Conservation (phyloP, 2,329 filamentous ascomycete genomes). For the Macrophomina pseudophaseolina region DNA sequence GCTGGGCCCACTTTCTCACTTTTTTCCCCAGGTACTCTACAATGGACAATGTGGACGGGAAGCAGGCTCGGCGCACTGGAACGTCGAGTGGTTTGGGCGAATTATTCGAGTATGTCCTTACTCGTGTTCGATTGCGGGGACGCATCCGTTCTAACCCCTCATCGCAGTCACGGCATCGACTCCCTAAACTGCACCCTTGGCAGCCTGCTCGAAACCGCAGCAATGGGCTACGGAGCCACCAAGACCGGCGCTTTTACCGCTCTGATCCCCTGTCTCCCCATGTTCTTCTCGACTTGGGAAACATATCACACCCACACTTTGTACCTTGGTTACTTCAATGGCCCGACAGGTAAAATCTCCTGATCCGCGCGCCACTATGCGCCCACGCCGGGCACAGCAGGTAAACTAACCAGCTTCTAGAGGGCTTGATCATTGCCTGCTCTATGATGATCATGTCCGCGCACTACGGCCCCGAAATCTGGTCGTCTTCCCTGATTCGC, state of each 20-base stretch:
- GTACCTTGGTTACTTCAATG: conserved; percentile 95
- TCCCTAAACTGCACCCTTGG: conserved; percentile 96
- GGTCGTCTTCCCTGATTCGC: conserved; percentile 75
- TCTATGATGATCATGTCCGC: conserved; percentile 85
- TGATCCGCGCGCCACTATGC: background rate
- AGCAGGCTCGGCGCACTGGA: conserved; percentile 92
- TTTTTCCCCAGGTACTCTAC: conserved; percentile 72
- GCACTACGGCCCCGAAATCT: conserved; percentile 85
- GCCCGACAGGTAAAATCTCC: conserved; percentile 68
- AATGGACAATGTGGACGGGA: conserved; percentile 98
- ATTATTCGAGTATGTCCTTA: conserved; percentile 76
- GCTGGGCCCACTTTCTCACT: conserved; percentile 18
- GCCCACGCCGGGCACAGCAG: background rate
- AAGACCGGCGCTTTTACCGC: conserved; percentile 89
- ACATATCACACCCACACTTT: conserved; percentile 98
- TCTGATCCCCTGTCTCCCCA: conserved; percentile 86
- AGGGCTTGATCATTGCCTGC: conserved; percentile 89
- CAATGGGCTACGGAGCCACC: conserved; percentile 87
- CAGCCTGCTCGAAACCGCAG: conserved; percentile 86
- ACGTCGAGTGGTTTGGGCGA: conserved; percentile 95
- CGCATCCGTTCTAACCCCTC: background rate
- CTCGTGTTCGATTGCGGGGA: background rate
- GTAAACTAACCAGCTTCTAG: conserved; percentile 43
- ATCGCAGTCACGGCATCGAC: conserved; percentile 83
- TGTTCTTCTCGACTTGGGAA: conserved; percentile 99